A percentile compares a stretch with the other conserved stretches of the same genome.
phyloP scores from a whole-genome alignment of 306 rosid species.

The Corylus americana region DNA sequence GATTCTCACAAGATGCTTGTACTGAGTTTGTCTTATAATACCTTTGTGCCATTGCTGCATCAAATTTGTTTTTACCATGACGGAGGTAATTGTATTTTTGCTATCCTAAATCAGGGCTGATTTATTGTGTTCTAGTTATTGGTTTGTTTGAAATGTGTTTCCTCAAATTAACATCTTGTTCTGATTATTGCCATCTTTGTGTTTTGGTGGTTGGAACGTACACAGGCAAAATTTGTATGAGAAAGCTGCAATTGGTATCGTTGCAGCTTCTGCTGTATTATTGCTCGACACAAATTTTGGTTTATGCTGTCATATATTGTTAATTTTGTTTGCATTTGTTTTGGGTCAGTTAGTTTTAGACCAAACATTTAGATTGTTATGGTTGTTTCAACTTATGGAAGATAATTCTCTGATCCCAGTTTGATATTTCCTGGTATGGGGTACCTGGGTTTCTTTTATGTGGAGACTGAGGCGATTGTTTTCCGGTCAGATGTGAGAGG shows the following conservation, averaged over 20 bases:
- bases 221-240: neutral
- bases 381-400: too few relatives aligned
- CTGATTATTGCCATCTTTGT: neutral
- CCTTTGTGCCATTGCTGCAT: neutral
- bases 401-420: too few relatives aligned
- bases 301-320: neutral
- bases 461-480: too few relatives aligned
- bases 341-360: neutral
- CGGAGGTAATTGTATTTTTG: neutral
- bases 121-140: neutral
- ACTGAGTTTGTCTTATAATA: neutral
- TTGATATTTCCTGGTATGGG: too few relatives aligned
- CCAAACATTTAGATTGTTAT: neutral
- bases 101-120: neutral
- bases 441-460: too few relatives aligned
- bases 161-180: neutral
- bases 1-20: neutral
- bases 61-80: constrained; percentile 1
- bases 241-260: neutral
- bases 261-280: neutral
- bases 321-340: neutral
- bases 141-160: neutral
- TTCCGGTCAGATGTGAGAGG: too few relatives aligned
- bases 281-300: neutral
- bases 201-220: neutral